A percentile compares a stretch with the other conserved stretches of the same genome.
These are phyloP conservation scores for Starmera caribaea DNA, from an alignment of 805 yeast genomes.

Conservation along the genomic window DNA sequence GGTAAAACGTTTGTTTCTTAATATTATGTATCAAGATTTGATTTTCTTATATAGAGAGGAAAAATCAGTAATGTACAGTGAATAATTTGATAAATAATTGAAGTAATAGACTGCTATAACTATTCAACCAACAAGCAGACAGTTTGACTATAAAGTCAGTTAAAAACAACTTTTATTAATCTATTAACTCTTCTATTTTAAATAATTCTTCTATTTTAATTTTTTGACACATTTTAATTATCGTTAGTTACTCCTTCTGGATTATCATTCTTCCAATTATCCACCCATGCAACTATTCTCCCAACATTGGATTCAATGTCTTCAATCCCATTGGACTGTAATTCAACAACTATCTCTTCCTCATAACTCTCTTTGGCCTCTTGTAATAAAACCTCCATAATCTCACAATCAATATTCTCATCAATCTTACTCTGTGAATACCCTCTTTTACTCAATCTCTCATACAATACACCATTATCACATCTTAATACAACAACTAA, in stretches of 20 bases:
- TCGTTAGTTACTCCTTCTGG: constrained; percentile 53
- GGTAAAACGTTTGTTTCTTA: too few relatives aligned
- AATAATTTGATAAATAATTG: background rate
- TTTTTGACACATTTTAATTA: too few relatives aligned
- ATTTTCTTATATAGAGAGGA: background rate
- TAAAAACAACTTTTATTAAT: background rate
- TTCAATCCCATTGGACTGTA: constrained; percentile 61
- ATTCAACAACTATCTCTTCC: constrained; percentile 72
- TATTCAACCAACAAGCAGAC: too few relatives aligned
- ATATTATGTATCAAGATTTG: too few relatives aligned
- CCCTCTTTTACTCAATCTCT: constrained; percentile 65
- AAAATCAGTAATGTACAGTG: too few relatives aligned
- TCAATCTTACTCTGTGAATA: constrained; percentile 76
- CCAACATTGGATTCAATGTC: constrained; percentile 78
- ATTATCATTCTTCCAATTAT: constrained; percentile 62
- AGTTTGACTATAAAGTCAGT: too few relatives aligned
- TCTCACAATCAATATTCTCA: constrained; percentile 93
- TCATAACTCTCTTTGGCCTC: constrained; percentile 83
- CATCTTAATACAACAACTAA: constrained; percentile 83
- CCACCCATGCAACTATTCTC: constrained; percentile 65
- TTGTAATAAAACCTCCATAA: constrained; percentile 82
- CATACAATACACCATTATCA: constrained; percentile 61
- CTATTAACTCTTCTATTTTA: constrained; percentile 8
- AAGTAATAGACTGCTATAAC: too few relatives aligned
- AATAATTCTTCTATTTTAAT: too few relatives aligned